Evolutionary conservation across 2,329 filamentous ascomycete species (phyloP).

Genomic region (Kalmusia sp.): DNA sequence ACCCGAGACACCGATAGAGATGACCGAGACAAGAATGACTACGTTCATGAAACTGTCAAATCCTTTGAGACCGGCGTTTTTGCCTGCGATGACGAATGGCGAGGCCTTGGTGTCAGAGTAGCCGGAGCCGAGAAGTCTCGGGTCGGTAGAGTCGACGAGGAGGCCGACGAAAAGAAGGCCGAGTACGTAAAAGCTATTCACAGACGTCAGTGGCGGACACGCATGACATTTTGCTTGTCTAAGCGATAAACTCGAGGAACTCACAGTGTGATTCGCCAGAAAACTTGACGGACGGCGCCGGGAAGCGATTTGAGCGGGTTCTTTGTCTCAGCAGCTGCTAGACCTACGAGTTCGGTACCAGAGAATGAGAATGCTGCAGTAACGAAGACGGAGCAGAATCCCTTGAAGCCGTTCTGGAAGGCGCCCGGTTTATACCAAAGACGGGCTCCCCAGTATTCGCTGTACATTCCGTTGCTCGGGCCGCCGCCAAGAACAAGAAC

Average conservation of each 20-base stretch:
- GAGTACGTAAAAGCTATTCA: constrained; percentile 52
- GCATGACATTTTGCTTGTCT: neutral
- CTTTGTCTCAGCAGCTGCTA: constrained; percentile 65
- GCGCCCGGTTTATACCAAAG: constrained; percentile 66
- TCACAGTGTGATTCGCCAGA: constrained; percentile 54
- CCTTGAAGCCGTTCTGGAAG: constrained; percentile 83
- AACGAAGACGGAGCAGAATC: constrained; percentile 79
- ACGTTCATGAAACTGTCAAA: constrained; percentile 73
- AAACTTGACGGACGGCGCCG: constrained; percentile 53
- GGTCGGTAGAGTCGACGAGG: constrained; percentile 46
- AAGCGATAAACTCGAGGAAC: constrained; percentile 7
- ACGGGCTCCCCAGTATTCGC: constrained; percentile 63
- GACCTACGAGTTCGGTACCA: constrained; percentile 78
- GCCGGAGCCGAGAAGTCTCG: constrained; percentile 43
- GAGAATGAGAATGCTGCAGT: constrained; percentile 78
- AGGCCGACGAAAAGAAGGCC: constrained; percentile 54
- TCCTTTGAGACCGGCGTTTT: constrained; percentile 65
- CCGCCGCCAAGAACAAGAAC: constrained; percentile 64
- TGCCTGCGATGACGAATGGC: constrained; percentile 72
- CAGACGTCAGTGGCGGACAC: constrained; percentile 14
- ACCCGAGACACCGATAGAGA: constrained; percentile 66
- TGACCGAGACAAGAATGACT: constrained; percentile 67
- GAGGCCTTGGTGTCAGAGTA: constrained; percentile 54
- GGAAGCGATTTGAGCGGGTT: constrained; percentile 61
- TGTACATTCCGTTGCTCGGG: constrained; percentile 55